Conservation (phyloP, 306 rosid genomes). For the Prunus persica region DNA sequence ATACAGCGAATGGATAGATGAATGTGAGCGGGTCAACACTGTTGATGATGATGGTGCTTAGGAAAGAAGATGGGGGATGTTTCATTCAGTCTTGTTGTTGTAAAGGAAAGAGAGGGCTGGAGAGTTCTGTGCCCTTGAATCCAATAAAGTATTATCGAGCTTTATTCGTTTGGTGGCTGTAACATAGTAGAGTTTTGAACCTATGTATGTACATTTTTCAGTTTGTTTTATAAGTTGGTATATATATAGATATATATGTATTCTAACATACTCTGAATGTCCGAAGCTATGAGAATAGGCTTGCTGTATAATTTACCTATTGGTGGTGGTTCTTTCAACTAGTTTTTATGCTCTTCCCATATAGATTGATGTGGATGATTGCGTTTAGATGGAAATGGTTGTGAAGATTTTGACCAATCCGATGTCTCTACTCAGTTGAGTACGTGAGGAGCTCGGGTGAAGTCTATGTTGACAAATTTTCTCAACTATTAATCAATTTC, state of each 20-base stretch:
- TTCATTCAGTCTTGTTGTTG: neutral
- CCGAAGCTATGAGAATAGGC: neutral
- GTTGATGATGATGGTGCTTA: constrained; percentile 72
- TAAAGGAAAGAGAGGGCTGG: neutral
- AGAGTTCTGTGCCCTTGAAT: neutral
- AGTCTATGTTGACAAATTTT: too few relatives aligned
- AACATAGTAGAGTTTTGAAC: neutral
- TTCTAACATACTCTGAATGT: neutral
- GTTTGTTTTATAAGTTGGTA: neutral
- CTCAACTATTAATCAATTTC: too few relatives aligned
- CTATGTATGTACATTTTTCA: neutral
- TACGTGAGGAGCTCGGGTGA: too few relatives aligned
- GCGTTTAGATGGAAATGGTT: neutral
- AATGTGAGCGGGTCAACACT: constrained; percentile 83
- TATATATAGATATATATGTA: neutral
- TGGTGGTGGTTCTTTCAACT: neutral
- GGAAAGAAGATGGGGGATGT: neutral
- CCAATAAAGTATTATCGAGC: neutral
- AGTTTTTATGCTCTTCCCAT: neutral
- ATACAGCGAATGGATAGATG: constrained; percentile 96
- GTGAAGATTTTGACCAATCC: too few relatives aligned
- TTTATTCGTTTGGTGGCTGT: neutral
- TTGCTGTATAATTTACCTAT: neutral
- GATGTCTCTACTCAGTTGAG: too few relatives aligned
- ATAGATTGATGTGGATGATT: neutral